A percentile compares a stretch with the other conserved stretches of the same genome.
Conservation (phyloP, 805 yeast species). For the Maudiozyma pseudohumilis region DNA sequence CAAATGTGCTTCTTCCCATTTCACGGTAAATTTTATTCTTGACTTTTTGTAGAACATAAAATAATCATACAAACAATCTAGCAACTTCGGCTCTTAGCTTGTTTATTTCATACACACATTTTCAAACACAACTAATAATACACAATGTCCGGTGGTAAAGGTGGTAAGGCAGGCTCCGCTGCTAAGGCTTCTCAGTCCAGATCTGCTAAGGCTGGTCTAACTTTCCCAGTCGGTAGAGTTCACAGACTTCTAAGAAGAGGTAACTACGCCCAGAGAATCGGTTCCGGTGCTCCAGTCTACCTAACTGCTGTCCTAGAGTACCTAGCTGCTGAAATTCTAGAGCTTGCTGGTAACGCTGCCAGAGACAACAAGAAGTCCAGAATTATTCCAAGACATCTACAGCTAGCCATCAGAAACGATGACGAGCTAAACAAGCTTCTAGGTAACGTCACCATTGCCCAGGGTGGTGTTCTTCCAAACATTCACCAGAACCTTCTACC, state of each 20-base stretch:
- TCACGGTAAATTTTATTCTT: no score
- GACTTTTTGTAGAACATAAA: not conserved
- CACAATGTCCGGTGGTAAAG: constrained; percentile 59
- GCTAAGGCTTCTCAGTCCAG: constrained; percentile 96
- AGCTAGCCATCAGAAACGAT: constrained; percentile 97
- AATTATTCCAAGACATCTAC: constrained; percentile 97
- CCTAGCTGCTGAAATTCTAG: constrained; percentile 95
- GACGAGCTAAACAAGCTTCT: constrained; percentile 94
- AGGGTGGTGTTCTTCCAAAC: constrained; percentile 99
- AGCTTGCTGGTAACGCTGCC: constrained; percentile 98
- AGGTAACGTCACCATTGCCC: constrained; percentile 91
- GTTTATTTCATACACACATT: not conserved
- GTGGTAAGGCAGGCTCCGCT: constrained; percentile 90
- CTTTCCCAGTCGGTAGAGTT: constrained; percentile 99
- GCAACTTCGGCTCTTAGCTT: constrained; percentile 2
- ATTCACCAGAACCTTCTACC: constrained; percentile 88
- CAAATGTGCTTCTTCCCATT: not conserved
- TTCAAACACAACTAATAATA: constrained; percentile 1
- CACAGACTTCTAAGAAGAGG: constrained; percentile 95
- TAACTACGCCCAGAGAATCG: constrained; percentile 96
- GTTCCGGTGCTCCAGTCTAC: constrained; percentile 99
- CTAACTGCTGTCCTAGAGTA: constrained; percentile 95
- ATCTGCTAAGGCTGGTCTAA: constrained; percentile 97
- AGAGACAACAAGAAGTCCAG: constrained; percentile 99
- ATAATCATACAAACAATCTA: constrained; percentile 4